Evolutionary conservation across 768 basidiomycete species (phyloP).

Genomic region (Podaxis carcinomalis): DNA sequence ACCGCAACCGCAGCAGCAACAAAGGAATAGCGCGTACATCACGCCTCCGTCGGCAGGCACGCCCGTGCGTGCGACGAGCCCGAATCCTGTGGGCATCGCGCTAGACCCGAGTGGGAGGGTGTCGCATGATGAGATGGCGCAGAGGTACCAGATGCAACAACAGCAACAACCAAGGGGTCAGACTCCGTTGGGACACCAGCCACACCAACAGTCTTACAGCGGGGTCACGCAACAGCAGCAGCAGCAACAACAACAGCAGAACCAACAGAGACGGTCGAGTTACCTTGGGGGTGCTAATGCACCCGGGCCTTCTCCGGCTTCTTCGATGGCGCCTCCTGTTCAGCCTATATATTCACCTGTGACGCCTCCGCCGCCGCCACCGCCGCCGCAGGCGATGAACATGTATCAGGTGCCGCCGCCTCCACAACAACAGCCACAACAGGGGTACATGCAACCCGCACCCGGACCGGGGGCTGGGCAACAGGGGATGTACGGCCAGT

Average conservation of each 20-base stretch:
- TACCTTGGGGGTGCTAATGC: slow-evolving; percentile 25
- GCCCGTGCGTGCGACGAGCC: slow-evolving; percentile 58
- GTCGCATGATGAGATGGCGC: slow-evolving; percentile 75
- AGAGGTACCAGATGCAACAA: slow-evolving; percentile 44
- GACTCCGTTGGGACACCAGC: slow-evolving; percentile 17
- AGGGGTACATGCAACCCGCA: slow-evolving; percentile 18
- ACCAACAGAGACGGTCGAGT: slow-evolving; percentile 30
- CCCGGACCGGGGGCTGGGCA: slow-evolving; percentile 13
- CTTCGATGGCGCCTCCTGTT: slow-evolving; percentile 27
- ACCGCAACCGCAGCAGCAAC: background rate
- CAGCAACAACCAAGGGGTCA: slow-evolving; percentile 24
- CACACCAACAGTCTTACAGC: slow-evolving; percentile 9
- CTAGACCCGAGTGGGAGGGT: slow-evolving; percentile 80
- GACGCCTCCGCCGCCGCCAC: slow-evolving; percentile 33
- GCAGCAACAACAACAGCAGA: slow-evolving; percentile 26
- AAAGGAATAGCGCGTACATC: slow-evolving; percentile 6
- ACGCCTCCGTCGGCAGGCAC: slow-evolving; percentile 29
- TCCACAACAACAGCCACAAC: slow-evolving; percentile 20
- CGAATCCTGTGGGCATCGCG: slow-evolving; percentile 78
- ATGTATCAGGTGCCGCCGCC: slow-evolving; percentile 33
- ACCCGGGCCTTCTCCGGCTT: slow-evolving; percentile 22
- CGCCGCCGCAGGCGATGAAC: slow-evolving; percentile 16
- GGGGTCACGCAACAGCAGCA: slow-evolving; percentile 18
- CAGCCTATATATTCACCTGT: slow-evolving; percentile 26
- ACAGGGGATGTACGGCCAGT: slow-evolving; percentile 17